Conservation (phyloP, 257 asterid genomes). For the Osmanthus fragrans region DNA sequence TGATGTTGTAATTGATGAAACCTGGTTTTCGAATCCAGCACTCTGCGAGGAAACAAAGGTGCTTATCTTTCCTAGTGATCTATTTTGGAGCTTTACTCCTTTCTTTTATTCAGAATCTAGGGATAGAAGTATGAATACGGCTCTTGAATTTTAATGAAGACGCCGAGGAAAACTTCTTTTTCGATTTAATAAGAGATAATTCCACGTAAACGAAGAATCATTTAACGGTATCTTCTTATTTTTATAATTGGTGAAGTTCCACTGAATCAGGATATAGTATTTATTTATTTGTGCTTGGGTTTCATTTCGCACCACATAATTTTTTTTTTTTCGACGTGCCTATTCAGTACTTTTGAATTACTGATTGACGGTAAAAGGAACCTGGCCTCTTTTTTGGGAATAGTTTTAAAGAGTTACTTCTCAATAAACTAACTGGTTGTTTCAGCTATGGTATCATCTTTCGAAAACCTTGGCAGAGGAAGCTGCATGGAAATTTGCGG, state of each 20-base stretch:
- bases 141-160: background rate
- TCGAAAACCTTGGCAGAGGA: slow-evolving; percentile 70
- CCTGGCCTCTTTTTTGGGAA: too few species aligned
- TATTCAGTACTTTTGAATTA: background rate
- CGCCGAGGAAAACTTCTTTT: background rate
- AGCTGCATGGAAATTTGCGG: slow-evolving; percentile 54
- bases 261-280: too few species aligned
- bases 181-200: background rate
- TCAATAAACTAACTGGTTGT: background rate
- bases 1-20: slow-evolving; percentile 36
- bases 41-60: slow-evolving; percentile 59
- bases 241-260: background rate
- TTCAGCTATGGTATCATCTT: slow-evolving; percentile 47
- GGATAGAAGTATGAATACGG: background rate
- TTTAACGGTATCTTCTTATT: background rate
- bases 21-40: slow-evolving; percentile 38
- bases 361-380: too few species aligned
- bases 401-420: too few species aligned
- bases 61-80: background rate
- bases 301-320: too few species aligned
- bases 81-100: background rate
- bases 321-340: background rate
- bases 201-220: background rate
- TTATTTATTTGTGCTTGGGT: background rate
- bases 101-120: background rate